Evolutionary conservation across 2,329 filamentous ascomycete species (phyloP), one percentile per base, ranked within the genome.

Genomic region (Alternaria sp.): DNA sequence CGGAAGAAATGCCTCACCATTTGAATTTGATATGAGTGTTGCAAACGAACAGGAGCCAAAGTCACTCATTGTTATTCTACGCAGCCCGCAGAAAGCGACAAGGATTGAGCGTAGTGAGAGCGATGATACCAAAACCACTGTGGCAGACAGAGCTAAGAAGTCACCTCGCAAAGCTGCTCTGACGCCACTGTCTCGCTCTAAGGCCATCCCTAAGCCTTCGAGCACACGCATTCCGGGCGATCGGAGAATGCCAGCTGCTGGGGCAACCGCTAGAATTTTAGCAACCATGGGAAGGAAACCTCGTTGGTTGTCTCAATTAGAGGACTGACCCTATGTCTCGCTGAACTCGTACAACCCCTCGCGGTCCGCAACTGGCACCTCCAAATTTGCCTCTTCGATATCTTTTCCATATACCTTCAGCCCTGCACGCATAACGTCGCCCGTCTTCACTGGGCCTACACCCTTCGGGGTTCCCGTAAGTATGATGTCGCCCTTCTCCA

Each of bases 381-480:
- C 91, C 68, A 98, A 91, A 76, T 84, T 90, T 32, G 91, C 92
- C 84, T 96, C 92, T 77, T 93, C 89, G 30, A 98, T 81, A 83
- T 96, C 93, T 83, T 91, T 89, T 40, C 94, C 94, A 61, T 86
- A 85, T 28, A 97, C 89, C 77, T 88, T 89, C 70, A 98, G 85
- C 5, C 93, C 93, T 25, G 92, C 94, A 67, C 86, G 90, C 87
- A 99, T 93, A 30, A 95, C 85, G 82, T 99, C 94, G 3, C 96
- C 96, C 1, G 92, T 89, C 64, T 89, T 88, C 2, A 97, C 93
- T 19, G 90, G 86, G 1, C 96, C 96, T 2, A 99, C 96, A 12
- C 96, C 96, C 83, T 97, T 97, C 54, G 96, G 96, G 54, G 96
- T 99, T 17, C 96, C 96, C n/a, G 96, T 99, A 72, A 99, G 83